Percentiles rank a stretch among this genome's conserved stretches.
Conservation (phyloP, 305 asterid genomes). For the Fraxinus greggii region DNA sequence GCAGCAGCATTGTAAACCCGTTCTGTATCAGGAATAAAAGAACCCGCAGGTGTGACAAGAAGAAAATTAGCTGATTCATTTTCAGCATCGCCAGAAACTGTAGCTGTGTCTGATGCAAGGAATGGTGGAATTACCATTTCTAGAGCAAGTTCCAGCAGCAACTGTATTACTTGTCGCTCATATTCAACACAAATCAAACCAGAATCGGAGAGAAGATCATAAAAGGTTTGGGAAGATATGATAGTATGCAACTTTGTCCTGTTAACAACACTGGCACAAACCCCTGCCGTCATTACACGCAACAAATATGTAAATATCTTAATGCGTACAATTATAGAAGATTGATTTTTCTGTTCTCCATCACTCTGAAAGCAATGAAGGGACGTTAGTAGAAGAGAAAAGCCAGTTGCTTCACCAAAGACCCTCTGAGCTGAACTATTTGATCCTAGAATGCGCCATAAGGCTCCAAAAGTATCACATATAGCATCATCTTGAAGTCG, state of each 20-base stretch:
- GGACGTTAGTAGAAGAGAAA: constrained; percentile 86
- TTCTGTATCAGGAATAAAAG: constrained; percentile 67
- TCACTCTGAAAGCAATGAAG: constrained; percentile 83
- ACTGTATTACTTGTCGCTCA: constrained; percentile 87
- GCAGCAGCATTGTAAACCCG: constrained; percentile 94
- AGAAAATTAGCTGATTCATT: constrained; percentile 60
- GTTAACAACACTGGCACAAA: constrained; percentile 76
- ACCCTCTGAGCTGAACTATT: constrained; percentile 90
- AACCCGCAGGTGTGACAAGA: constrained; percentile 66
- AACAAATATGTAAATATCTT: constrained; percentile 80
- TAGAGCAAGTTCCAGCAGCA: constrained; percentile 89
- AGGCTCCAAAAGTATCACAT: constrained; percentile 89
- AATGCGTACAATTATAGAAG: constrained; percentile 37
- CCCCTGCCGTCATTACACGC: constrained; percentile 88
- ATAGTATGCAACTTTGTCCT: constrained; percentile 69
- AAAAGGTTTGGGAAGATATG: constrained; percentile 77
- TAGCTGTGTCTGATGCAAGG: constrained; percentile 57
- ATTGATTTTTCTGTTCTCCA: constrained; percentile 47
- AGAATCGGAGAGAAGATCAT: constrained; percentile 86
- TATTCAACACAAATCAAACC: constrained; percentile 85
- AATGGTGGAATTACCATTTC: constrained; percentile 90
- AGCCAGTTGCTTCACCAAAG: constrained; percentile 98
- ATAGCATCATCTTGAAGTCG: constrained; percentile 79
- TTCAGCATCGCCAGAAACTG: constrained; percentile 40
- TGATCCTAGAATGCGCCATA: constrained; percentile 87